Conservation (phyloP, 2,329 filamentous ascomycete species). For the Fusarium buharicum region DNA sequence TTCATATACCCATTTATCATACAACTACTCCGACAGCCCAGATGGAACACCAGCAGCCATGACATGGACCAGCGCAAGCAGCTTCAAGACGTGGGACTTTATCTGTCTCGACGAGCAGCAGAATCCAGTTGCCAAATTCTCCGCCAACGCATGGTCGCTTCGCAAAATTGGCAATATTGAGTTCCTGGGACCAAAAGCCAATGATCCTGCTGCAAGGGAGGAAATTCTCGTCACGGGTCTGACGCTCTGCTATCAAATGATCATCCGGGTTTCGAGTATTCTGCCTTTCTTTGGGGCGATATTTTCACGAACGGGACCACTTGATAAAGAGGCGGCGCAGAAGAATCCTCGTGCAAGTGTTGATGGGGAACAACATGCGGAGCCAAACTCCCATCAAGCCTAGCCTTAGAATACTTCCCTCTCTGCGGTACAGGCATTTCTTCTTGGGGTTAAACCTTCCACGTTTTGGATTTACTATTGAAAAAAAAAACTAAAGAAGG, state of each 20-base stretch:
- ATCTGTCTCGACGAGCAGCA: constrained; percentile 36
- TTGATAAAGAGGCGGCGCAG: constrained; percentile 28
- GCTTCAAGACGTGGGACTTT: constrained; percentile 41
- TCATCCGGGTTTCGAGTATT: constrained; percentile 25
- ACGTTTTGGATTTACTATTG: no score
- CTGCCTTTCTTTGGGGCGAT: constrained; percentile 31
- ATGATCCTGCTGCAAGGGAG: constrained; percentile 19
- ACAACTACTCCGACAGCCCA: constrained; percentile 23
- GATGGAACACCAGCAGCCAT: constrained; percentile 26
- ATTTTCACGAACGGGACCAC: constrained; percentile 24
- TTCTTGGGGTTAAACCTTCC: no score
- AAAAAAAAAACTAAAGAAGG: no score
- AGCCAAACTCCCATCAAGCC: not conserved
- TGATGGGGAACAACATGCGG: not conserved
- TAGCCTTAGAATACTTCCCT: not conserved
- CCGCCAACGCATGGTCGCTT: constrained; percentile 22
- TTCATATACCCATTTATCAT: constrained; percentile 38
- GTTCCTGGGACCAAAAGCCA: constrained; percentile 35
- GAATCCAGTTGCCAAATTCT: constrained; percentile 38
- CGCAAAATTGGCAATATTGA: constrained; percentile 33
- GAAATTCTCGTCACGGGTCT: constrained; percentile 35
- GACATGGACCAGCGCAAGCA: constrained; percentile 30
- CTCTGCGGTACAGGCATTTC: no score
- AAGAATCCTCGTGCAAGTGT: not conserved
- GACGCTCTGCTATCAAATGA: constrained; percentile 37